Conservation (phyloP, 2,329 filamentous ascomycete genomes). For the Xylariaceae sp. region DNA sequence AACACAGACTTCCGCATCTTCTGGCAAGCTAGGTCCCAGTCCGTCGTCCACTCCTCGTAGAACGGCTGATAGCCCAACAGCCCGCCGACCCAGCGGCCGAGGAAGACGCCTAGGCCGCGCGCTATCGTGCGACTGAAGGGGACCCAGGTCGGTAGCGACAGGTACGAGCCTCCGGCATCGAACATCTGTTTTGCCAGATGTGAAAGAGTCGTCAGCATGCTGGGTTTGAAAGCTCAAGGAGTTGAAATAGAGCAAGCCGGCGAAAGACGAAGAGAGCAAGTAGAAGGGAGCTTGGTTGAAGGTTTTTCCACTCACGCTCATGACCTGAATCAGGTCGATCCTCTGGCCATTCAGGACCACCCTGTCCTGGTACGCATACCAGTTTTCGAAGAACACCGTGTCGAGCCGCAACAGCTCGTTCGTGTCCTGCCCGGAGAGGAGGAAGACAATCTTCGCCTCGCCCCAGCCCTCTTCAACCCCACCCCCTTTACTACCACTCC, state of each 20-base stretch:
- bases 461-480: not conserved
- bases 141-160: conserved; percentile 33
- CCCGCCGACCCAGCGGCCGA: conserved; percentile 36
- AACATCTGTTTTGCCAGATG: conserved; percentile 28
- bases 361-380: conserved; percentile 32
- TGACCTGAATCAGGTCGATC: conserved; percentile 23
- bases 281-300: not conserved
- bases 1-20: conserved; percentile 31
- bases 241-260: not conserved
- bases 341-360: conserved; percentile 24
- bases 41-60: conserved; percentile 32
- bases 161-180: conserved; percentile 35
- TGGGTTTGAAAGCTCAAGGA: not conserved
- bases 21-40: conserved; percentile 33
- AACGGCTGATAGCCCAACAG: conserved; percentile 36
- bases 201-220: not conserved
- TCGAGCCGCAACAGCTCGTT: conserved; percentile 27
- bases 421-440: conserved; percentile 26
- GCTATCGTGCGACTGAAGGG: conserved; percentile 30
- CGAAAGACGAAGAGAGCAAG: not conserved
- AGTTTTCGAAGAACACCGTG: conserved; percentile 32
- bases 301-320: conserved; percentile 22
- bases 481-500: not conserved
- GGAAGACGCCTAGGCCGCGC: conserved; percentile 25
- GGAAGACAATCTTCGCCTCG: conserved; percentile 16